A percentile compares a stretch with the other conserved stretches of the same genome.
Evolutionary conservation across 73 alveolate species (phyloP).

Genomic region (Tetrahymena thermophila): DNA sequence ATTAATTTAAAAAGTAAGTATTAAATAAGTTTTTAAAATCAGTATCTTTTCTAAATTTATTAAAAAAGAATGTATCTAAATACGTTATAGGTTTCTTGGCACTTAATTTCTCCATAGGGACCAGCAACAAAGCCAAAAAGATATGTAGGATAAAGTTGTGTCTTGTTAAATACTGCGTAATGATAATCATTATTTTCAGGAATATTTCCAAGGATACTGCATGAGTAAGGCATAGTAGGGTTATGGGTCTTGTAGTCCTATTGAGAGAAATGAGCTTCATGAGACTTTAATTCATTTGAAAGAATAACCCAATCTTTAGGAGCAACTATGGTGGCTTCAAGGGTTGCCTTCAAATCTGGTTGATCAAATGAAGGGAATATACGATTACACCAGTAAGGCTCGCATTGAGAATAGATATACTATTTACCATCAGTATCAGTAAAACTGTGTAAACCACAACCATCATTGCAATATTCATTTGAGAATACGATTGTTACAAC

Average conservation of each 20-base stretch:
- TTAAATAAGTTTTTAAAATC: no score
- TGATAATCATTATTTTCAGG: background rate
- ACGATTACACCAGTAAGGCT: slow-evolving; percentile 72
- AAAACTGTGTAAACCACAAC: slow-evolving; percentile 85
- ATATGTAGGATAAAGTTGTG: slow-evolving; percentile 45
- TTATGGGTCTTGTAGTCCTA: background rate
- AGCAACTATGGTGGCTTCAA: slow-evolving; percentile 68
- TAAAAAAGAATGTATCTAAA: background rate
- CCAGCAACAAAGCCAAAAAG: slow-evolving; percentile 51
- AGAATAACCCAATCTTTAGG: slow-evolving; percentile 94
- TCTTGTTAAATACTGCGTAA: slow-evolving; percentile 29
- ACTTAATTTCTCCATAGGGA: background rate
- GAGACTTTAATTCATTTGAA: slow-evolving; percentile 59
- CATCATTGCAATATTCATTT: slow-evolving; percentile 73
- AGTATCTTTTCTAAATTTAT: background rate
- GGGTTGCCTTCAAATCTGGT: slow-evolving; percentile 82
- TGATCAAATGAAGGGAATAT: slow-evolving; percentile 81
- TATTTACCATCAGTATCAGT: slow-evolving; percentile 84
- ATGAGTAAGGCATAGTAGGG: background rate
- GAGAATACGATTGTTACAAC: background rate
- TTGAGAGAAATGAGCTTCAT: background rate
- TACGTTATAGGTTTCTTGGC: background rate
- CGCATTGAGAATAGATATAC: slow-evolving; percentile 81
- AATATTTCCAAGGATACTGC: background rate
- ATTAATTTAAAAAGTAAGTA: background rate